Percentiles rank a stretch among this genome's conserved stretches.
Conservation (phyloP, 2,329 filamentous ascomycete species). For the Paraphaeosphaeria minitans region DNA sequence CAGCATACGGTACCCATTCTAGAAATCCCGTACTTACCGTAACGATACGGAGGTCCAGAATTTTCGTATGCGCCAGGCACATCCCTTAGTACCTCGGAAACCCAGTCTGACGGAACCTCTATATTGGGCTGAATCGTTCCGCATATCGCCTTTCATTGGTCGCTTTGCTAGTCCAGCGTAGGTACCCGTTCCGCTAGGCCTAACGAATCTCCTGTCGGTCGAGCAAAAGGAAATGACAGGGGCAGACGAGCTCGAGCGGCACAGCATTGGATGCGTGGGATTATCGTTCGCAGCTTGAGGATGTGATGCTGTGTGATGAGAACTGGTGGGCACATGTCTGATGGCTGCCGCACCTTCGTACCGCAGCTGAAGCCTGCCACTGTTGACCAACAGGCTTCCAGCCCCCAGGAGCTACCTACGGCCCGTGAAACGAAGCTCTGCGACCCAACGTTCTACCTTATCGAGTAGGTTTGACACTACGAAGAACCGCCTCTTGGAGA, state of each 20-base stretch:
- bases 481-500: conserved; percentile 19
- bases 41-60: no score
- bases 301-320: conserved; percentile 22
- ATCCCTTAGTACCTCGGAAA: no score
- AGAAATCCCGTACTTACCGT: no score
- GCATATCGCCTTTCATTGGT: conserved; percentile 27
- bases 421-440: conserved; percentile 20
- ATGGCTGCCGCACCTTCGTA: conserved; percentile 13
- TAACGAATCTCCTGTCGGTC: conserved; percentile 27
- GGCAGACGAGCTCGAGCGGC: conserved; percentile 15
- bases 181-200: conserved; percentile 30
- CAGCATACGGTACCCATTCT: no score
- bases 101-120: conserved; percentile 23
- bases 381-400: conserved; percentile 8
- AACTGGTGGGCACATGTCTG: conserved; percentile 9
- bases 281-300: conserved; percentile 9
- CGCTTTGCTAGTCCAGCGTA: conserved; percentile 25
- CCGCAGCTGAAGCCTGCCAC: conserved; percentile 11
- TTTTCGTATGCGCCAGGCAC: no score
- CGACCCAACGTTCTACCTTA: conserved; percentile 15
- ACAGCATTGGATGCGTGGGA: conserved; percentile 23
- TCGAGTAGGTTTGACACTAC: conserved; percentile 20
- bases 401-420: neutral
- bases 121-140: conserved; percentile 17
- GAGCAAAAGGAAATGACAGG: conserved; percentile 34